Base-by-base conservation (phyloP, 805 yeast genomes). In the Saturnispora dispora region DNA sequence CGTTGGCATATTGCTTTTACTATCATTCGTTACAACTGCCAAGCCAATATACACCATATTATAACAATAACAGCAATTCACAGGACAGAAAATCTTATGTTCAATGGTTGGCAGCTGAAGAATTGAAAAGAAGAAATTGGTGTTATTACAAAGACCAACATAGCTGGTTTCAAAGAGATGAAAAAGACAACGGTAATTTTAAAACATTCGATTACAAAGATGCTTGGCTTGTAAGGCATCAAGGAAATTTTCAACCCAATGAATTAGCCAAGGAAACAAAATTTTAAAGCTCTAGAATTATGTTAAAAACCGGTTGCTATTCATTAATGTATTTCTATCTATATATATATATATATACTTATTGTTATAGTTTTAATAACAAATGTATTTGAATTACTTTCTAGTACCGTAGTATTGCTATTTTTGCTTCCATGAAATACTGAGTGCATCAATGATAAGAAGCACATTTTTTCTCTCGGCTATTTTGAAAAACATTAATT, bases 1-100 rank as follows among this genome's bases (percentile, higher is more conserved):
- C 98, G 2, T 69, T 93, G 58, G 90, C 91, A 58, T 93, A 87
- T 73, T 85, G 91, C 47, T 93, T 93, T 69, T 93, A 93, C 70
- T 93, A 89, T 66, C 78, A 82, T 58, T 25, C 28, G 10, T 33
- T 22, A 20, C 33, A 45, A 20, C 3, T 40, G 11, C 46, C 45
- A 30, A 37, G 48, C 23, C 45, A 40, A 30, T 39, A 42, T 11
- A 41, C 35, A 17, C 47, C 49, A 56, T 44, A 42, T 22, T 55
- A 36, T 35, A 67, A 65, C 50, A 53, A 58, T 28, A 55, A 56
- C 39, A 62, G 64, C 47, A 54, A 66, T 45, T 60, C 59, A 40
- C 54, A 65, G 48, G 69, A 69, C 4, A 64, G 70, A 3, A 70
- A 69, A n/a, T 57, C 65, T 25, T 70, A 67, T 53, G 56, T 61